phyloP scores from a whole-genome alignment of 495 filamentous ascomycete species.

The Achaetomiella virescens region DNA sequence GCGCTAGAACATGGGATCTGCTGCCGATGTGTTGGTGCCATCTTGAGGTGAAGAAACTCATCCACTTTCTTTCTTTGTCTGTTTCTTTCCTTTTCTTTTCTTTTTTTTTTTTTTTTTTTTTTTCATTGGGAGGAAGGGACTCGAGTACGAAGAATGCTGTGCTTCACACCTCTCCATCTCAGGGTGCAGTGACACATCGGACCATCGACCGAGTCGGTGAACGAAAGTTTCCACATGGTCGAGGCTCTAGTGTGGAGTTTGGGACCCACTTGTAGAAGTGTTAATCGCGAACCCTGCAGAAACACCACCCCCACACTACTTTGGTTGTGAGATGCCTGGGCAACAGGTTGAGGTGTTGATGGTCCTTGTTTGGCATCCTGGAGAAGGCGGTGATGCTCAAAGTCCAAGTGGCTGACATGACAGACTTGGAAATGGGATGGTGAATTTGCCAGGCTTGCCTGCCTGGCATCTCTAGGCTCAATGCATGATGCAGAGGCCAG shows the following conservation, averaged over 20 bases:
- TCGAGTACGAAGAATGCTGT: background rate
- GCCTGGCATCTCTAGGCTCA: too few relatives aligned
- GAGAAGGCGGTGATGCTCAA: too few relatives aligned
- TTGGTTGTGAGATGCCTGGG: too few relatives aligned
- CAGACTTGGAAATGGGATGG: too few relatives aligned
- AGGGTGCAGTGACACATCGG: background rate
- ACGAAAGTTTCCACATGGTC: slow-evolving; percentile 2
- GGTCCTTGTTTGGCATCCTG: too few relatives aligned
- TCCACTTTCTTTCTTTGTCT: background rate
- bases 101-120: background rate
- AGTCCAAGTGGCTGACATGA: too few relatives aligned
- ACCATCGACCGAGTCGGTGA: slow-evolving; percentile 1
- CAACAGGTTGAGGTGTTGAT: too few relatives aligned
- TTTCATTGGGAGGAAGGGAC: background rate
- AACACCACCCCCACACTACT: too few relatives aligned
- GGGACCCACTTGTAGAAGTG: background rate
- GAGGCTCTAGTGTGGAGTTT: background rate
- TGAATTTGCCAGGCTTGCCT: too few relatives aligned
- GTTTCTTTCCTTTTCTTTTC: background rate
- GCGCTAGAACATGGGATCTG: background rate
- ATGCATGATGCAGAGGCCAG: too few relatives aligned
- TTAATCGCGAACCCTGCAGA: background rate
- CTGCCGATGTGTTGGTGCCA: background rate
- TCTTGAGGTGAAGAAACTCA: too few relatives aligned
- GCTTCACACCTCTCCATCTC: background rate